A percentile compares a stretch with the other conserved stretches of the same genome.
Evolutionary conservation across 305 asterid genomes (phyloP).

Genomic region (Vinca major): DNA sequence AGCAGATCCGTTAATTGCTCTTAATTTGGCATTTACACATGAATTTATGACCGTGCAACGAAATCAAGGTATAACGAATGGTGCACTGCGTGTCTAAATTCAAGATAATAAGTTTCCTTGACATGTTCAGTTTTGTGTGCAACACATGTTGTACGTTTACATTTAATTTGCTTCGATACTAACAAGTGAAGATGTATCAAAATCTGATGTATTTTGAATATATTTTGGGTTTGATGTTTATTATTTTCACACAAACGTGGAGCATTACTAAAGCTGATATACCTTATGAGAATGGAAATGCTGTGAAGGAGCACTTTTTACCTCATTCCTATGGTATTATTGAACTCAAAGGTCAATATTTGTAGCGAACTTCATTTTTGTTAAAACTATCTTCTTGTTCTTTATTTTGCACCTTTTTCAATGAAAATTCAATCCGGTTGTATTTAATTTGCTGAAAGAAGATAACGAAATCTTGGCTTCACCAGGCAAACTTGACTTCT

Average conservation of each 20-base stretch:
- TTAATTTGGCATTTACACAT: background rate
- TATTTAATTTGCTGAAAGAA: conserved; percentile 3
- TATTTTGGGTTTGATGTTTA: background rate
- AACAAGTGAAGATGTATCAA: background rate
- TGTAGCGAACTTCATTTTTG: background rate
- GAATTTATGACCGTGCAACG: background rate
- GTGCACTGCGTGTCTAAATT: background rate
- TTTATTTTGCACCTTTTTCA: background rate
- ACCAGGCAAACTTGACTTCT: conserved; percentile 13
- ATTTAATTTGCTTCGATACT: too few species aligned
- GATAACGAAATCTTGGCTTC: background rate
- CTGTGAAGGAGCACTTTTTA: background rate
- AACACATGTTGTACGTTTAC: background rate
- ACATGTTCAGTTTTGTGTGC: background rate
- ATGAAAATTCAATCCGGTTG: background rate
- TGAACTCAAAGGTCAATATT: too few species aligned
- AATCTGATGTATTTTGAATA: background rate
- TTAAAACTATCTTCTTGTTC: background rate
- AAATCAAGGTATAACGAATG: background rate
- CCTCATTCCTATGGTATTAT: too few species aligned
- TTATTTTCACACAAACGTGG: background rate
- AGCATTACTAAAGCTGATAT: background rate
- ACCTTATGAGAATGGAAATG: background rate
- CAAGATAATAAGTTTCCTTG: background rate
- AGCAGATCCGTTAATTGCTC: background rate